Evolutionary conservation across 2,329 filamentous ascomycete species (phyloP), one percentile per base, ranked within the genome.

Genomic region (Aspergillus jensenii): DNA sequence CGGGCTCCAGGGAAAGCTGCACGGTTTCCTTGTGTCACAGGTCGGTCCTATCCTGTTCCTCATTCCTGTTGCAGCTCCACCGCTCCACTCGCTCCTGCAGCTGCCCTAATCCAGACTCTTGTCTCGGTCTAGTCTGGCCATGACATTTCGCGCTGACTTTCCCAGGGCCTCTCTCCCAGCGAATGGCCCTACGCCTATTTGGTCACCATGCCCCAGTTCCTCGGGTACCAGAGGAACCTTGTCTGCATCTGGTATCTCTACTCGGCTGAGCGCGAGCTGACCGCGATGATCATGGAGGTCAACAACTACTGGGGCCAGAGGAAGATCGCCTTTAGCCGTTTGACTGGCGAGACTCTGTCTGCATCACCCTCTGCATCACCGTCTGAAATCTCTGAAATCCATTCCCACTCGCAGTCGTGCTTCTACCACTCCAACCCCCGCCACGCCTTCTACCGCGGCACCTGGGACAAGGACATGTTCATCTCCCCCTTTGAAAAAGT

Each of bases 281-380:
- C 45, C 4, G 59, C 47, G 7, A 49, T 58, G 46, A 37, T 60
- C 21, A 58, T 60, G 55, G 59, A 60, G n/a, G 39, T 58, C 14
- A 60, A 60, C 37, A 62, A 62, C 27, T 62, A 57, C 17, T 62
- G 54, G 37, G 52, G 37, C 17, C 56, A 62, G n/a, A 56, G 47
- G 14, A 56, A 55, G 6, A 59, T 54, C 19, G 45, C 55, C 14
- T 62, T 62, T 8, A 52, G 46, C 31, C 51, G 55, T 6, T 35
- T 60, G 19, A 25, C 41, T 7, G 39, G 52, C 7, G 52, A 55
- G 33, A 12, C 44, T 27, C 21, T 55, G 11, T 17, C 44, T 8
- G 7, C 44, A 12, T 6, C 44, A 31, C 4, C 15, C 2, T 37
- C 35, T 14, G 4, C 35, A 15, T 5, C 14, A n/a, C 15, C 35